phyloP scores from a whole-genome alignment of 768 basidiomycete species.

The Lactarius tabidus region DNA sequence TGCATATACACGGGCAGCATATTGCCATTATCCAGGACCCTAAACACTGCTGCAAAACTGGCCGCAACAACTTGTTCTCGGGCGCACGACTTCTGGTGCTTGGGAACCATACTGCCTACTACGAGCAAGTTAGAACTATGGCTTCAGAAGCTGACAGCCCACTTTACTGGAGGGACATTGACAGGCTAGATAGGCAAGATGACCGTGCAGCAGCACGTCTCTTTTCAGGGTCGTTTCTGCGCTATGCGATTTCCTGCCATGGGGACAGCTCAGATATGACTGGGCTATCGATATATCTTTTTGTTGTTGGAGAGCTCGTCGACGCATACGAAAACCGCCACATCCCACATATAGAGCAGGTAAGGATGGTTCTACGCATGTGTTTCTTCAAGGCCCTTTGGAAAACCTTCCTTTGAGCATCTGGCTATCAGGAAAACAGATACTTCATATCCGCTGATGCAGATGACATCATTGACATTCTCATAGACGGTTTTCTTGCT shows the following conservation, averaged over 20 bases:
- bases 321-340: conserved; percentile 32
- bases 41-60: conserved; percentile 37
- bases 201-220: conserved; percentile 41
- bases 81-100: conserved; percentile 32
- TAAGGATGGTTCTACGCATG: conserved; percentile 28
- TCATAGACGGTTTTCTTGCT: conserved; percentile 26
- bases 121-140: conserved; percentile 26
- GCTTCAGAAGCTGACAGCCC: conserved; percentile 26
- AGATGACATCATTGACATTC: conserved; percentile 28
- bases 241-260: conserved; percentile 26
- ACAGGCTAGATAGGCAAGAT: conserved; percentile 42
- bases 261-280: background rate
- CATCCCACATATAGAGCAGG: conserved; percentile 27
- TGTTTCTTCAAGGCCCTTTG: conserved; percentile 30
- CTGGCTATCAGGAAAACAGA: conserved; percentile 20
- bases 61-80: conserved; percentile 35
- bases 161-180: conserved; percentile 35
- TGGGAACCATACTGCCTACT: conserved; percentile 27
- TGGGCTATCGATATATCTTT: conserved; percentile 35
- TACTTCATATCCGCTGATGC: conserved; percentile 30
- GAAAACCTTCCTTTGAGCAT: conserved; percentile 26
- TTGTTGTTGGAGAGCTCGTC: conserved; percentile 33
- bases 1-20: background rate
- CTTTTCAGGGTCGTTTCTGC: conserved; percentile 35
- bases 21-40: conserved; percentile 34